phyloP scores from a whole-genome alignment of 257 asterid species.

The Rubia yunnanensis region DNA sequence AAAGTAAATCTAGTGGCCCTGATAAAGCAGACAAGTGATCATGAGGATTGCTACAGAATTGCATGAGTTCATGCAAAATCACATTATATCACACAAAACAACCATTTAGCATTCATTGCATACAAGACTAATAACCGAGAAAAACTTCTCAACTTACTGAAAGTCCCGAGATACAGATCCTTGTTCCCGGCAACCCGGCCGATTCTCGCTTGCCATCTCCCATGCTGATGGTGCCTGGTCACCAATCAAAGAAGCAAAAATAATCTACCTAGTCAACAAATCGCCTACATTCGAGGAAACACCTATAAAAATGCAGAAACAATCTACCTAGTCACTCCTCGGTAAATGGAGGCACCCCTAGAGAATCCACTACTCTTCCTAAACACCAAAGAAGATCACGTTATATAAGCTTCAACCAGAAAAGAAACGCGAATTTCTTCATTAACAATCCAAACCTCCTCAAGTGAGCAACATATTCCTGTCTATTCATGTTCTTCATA shows the following conservation, averaged over 20 bases:
- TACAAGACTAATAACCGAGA: neutral
- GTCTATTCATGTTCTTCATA: slow-evolving; percentile 85
- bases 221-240: slow-evolving; percentile 47
- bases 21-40: slow-evolving; percentile 14
- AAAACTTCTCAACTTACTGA: slow-evolving; percentile 20
- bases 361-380: slow-evolving; percentile 45
- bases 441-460: slow-evolving; percentile 40
- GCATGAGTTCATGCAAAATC: slow-evolving; percentile 12
- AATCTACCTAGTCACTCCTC: slow-evolving; percentile 41
- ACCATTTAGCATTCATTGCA: too few species aligned
- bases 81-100: slow-evolving; percentile 1
- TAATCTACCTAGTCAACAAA: too few species aligned
- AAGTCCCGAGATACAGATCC: slow-evolving; percentile 49
- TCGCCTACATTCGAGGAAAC: neutral
- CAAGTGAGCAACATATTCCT: slow-evolving; percentile 77
- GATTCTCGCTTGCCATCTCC: slow-evolving; percentile 49
- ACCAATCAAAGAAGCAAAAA: neutral
- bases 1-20: slow-evolving; percentile 19
- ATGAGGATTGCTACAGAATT: slow-evolving; percentile 1
- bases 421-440: neutral
- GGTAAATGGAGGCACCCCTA: slow-evolving; percentile 39
- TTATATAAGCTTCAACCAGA: neutral
- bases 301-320: neutral
- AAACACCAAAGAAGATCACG: neutral
- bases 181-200: slow-evolving; percentile 52